phyloP scores from a whole-genome alignment of 2,329 filamentous ascomycete species.

The Xylaria sp. region DNA sequence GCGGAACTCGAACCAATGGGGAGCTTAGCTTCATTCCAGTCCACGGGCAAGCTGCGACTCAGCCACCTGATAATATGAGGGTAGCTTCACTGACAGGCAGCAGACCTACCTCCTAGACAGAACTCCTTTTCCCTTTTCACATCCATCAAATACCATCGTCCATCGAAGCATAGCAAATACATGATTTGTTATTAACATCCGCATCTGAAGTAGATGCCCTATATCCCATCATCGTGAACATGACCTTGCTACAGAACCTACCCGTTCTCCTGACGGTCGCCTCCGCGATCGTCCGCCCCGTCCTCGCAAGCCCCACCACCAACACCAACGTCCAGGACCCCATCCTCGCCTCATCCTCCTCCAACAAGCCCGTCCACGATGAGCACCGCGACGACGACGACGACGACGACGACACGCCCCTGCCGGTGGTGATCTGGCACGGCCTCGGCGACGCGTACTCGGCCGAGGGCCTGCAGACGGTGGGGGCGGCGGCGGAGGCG shows the following conservation, averaged over 20 bases:
- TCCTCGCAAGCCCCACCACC: conserved; percentile 20
- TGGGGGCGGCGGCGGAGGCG: conserved; percentile 71
- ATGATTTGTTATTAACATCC: neutral
- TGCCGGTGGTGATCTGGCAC: conserved; percentile 95
- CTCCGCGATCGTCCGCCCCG: conserved; percentile 17
- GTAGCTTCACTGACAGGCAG: neutral
- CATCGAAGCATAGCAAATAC: conserved; percentile 7
- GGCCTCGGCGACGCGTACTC: conserved; percentile 76
- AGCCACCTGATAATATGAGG: conserved; percentile 18
- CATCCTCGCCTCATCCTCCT: conserved; percentile 24
- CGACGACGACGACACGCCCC: conserved; percentile 63
- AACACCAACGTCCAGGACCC: conserved; percentile 18
- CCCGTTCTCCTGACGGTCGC: conserved; percentile 12
- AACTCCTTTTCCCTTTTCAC: conserved; percentile 1
- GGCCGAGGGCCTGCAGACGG: conserved; percentile 70
- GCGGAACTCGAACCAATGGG: conserved; percentile 15
- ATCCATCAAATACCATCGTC: neutral
- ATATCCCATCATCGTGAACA: conserved; percentile 6
- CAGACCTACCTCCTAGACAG: neutral
- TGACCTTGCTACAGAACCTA: conserved; percentile 18
- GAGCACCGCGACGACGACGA: conserved; percentile 28
- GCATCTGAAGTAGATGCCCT: conserved; percentile 5
- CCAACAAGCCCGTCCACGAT: conserved; percentile 1
- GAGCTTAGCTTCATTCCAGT: conserved; percentile 8
- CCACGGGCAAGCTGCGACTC: conserved; percentile 7